Percentiles rank a stretch among this genome's conserved stretches.
Evolutionary conservation across 2,329 filamentous ascomycete species (phyloP).

Genomic region (Monilinia aucupariae): DNA sequence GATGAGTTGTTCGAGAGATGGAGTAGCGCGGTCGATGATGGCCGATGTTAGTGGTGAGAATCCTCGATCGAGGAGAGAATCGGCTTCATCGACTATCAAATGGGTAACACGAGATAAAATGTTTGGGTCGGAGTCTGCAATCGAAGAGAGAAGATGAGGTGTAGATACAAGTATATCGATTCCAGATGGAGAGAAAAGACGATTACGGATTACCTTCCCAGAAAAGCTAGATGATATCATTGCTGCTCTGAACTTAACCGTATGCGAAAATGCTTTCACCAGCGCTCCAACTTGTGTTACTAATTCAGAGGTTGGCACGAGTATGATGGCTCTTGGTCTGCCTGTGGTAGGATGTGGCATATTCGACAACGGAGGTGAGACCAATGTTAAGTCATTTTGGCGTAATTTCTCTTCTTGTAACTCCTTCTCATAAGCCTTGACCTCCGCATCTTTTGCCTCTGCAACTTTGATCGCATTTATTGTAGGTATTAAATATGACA

Average conservation of each 20-base stretch:
- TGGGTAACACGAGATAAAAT: conserved; percentile 87
- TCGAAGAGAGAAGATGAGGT: conserved; percentile 81
- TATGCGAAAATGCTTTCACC: conserved; percentile 77
- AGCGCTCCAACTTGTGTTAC: conserved; percentile 80
- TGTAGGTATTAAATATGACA: conserved; percentile 82
- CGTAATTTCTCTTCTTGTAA: conserved; percentile 50
- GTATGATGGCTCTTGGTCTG: conserved; percentile 74
- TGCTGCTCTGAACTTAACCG: conserved; percentile 78
- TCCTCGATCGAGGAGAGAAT: conserved; percentile 89
- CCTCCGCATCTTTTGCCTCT: conserved; percentile 55
- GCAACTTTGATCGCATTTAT: conserved; percentile 79
- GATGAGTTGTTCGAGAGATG: conserved; percentile 78
- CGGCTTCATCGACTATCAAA: conserved; percentile 89
- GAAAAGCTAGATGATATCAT: conserved; percentile 74
- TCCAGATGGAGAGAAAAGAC: conserved; percentile 73
- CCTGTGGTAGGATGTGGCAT: conserved; percentile 69
- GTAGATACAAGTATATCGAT: conserved; percentile 85
- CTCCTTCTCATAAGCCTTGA: conserved; percentile 54
- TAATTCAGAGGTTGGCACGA: conserved; percentile 89
- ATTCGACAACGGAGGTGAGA: conserved; percentile 51
- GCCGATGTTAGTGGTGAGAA: conserved; percentile 78
- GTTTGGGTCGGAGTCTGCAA: conserved; percentile 84
- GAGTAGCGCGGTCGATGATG: conserved; percentile 75
- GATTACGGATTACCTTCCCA: conserved; percentile 73
- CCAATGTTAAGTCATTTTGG: conserved; percentile 57